These are phyloP conservation scores for Marsdenia floribunda DNA, from an alignment of 257 asterid genomes.

Conservation along the genomic window DNA sequence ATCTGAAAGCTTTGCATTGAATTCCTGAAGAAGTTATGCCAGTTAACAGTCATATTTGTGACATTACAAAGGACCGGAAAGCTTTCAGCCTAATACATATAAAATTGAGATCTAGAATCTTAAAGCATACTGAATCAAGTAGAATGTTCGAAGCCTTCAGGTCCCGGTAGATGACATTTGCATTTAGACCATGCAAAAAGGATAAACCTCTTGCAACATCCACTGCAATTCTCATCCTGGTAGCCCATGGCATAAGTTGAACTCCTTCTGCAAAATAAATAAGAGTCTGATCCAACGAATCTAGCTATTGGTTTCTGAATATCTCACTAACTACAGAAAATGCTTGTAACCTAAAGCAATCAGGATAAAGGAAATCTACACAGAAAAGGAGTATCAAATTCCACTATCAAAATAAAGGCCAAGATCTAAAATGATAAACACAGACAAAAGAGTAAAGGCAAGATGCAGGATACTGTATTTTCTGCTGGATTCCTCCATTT, in stretches of 20 bases:
- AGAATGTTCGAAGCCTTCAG: conserved; percentile 62
- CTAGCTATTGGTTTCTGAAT: background rate
- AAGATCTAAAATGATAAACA: background rate
- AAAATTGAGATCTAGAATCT: conserved; percentile 1
- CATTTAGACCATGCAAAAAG: conserved; percentile 48
- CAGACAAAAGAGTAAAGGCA: background rate
- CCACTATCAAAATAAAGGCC: background rate
- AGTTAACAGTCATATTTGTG: conserved; percentile 1
- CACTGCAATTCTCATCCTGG: conserved; percentile 46
- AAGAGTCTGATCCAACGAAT: background rate
- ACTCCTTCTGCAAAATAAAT: conserved; percentile 45
- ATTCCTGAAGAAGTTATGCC: conserved; percentile 39
- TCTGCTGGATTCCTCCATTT: background rate
- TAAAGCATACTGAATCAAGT: conserved; percentile 51
- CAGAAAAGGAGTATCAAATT: background rate
- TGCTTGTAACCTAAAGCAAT: background rate
- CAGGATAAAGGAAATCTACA: background rate
- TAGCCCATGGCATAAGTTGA: conserved; percentile 54
- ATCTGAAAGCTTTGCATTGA: conserved; percentile 63
- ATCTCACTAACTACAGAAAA: background rate
- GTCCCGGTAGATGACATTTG: conserved; percentile 64
- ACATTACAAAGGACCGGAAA: background rate
- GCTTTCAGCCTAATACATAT: background rate
- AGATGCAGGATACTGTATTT: background rate
- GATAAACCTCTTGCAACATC: conserved; percentile 62